Base-by-base conservation (phyloP, 768 basidiomycete genomes). In the Clathrus columnatus region DNA sequence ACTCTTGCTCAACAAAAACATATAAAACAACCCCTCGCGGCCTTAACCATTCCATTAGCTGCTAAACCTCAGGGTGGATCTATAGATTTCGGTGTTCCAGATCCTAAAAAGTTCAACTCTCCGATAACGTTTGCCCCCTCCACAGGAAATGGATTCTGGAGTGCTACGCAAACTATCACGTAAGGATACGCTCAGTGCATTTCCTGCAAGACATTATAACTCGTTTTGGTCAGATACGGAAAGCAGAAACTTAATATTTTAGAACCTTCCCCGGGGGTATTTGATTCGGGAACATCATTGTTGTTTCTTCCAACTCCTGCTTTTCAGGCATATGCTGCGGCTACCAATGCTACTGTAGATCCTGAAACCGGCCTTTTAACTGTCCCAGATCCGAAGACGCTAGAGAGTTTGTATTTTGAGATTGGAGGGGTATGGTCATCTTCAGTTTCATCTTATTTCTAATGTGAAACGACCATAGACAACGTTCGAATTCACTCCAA, bases 251-350 rank as follows among this genome's bases (percentile, higher is more conserved):
- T 69, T 8, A 68, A 69, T 20, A 80, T 82, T 51, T 66, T 83
- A 54, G 27, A 67, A 7, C 65, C 53, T 50, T 75, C 73, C 29
- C 74, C 78, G 28, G 82, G 82, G 56, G 79, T 84, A 56, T 77
- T 83, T 11, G 54, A 55, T 23, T 29, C 54, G 11, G 54, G 54
- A 55, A 67, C 67, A 18, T 66, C 67, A 28, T 61, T 67, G 17
- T 29, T 65, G 11, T 58, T 62, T 32, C 29, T 68, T n/a, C 58
- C 65, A 7, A 60, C 56, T 7, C 67, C 70, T 54, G 70, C 70
- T 1, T 66, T 67, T 56, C 36, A 59, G 23, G 43, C 54, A 28
- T 73, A 72, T 65, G 27, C 57, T 50, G 18, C 50, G 7, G 67
- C 67, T 4, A 69, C 69, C 7, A 70, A 69, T 24, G 72, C 63